Conservation (phyloP, 352 stramenopile species). For the Pythium brachiatum region DNA sequence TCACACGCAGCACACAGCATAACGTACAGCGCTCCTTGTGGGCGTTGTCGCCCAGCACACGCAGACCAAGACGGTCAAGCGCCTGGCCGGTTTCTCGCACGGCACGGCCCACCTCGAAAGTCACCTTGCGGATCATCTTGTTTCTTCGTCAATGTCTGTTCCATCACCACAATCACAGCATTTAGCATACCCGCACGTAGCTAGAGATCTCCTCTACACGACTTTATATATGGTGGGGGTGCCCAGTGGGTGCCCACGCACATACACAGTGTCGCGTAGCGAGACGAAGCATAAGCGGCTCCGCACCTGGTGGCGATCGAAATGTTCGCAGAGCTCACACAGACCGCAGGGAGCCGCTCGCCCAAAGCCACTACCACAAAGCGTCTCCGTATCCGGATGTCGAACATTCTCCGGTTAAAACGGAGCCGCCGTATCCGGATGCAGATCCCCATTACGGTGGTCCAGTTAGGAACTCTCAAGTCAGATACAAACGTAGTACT, state of each 20-base stretch:
- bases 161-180: neutral
- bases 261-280: neutral
- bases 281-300: neutral
- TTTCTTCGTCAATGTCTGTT: constrained; percentile 15
- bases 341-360: constrained; percentile 17
- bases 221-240: neutral
- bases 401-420: constrained; percentile 3
- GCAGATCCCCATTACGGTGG: constrained; percentile 23
- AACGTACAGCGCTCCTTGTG: constrained; percentile 89
- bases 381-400: constrained; percentile 25
- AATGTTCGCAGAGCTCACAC: constrained; percentile 29
- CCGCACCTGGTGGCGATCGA: constrained; percentile 32
- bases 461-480: constrained; percentile 25
- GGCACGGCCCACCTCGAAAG: constrained; percentile 87
- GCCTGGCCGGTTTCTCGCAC: constrained; percentile 96
- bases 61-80: constrained; percentile 92
- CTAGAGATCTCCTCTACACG: constrained; percentile 1
- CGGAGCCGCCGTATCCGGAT: constrained; percentile 21
- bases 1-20: neutral
- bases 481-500: constrained; percentile 12
- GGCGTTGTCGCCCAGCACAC: constrained; percentile 84
- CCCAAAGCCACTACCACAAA: constrained; percentile 36
- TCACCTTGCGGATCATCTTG: constrained; percentile 88
- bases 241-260: neutral
- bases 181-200: neutral